Base-by-base conservation (phyloP, 495 filamentous ascomycete genomes). In the Mytilinidion resinicola region DNA sequence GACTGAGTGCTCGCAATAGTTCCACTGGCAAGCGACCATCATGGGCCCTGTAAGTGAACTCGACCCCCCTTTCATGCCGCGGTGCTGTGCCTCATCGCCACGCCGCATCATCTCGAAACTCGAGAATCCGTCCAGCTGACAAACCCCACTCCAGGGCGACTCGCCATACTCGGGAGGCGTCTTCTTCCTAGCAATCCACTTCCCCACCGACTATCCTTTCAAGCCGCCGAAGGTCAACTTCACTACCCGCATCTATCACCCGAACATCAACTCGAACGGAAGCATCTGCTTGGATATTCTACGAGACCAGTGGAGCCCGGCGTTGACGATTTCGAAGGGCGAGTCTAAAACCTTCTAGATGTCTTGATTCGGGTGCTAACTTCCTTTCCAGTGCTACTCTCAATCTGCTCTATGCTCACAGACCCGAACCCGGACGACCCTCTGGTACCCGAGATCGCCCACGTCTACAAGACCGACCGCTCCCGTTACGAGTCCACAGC, bases 211-310 rank as follows among this genome's bases (percentile, higher is more conserved):
- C 80, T 98, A 98, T 76, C 93, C 93, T 4, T 98, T 98, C 84
- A 98, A 98, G 84, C 95, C 93, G 41, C 93, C 93, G 54, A 98
- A 98, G 83, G 93, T 98, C 76, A 96, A 96, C 85, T 98, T 98
- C 82, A 96, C 89, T 60, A 98, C 93, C 53, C 85, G 93, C 68
- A 97, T 98, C 81, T 97, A 98, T 73, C 93, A 98, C 80, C 93
- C 93, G 69, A 98, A 98, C 77, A 98, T 98, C 90, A 98, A 98
- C 81, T 95, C 90, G 62, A 98, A 98, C 72, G 93, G 93, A 72
- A 96, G 90, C 74, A 98, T 98, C 77, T 98, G 93, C 76, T 78
- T 98, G 67, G 93, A 98, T 70, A 98, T 98, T 67, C 77, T 98
- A 70, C 83, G 93, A 77, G 93, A 98, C 73, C 93, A 98, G 79